These are phyloP conservation scores for Lipomyces lipofer DNA, from an alignment of 805 yeast species.

Conservation along the genomic window DNA sequence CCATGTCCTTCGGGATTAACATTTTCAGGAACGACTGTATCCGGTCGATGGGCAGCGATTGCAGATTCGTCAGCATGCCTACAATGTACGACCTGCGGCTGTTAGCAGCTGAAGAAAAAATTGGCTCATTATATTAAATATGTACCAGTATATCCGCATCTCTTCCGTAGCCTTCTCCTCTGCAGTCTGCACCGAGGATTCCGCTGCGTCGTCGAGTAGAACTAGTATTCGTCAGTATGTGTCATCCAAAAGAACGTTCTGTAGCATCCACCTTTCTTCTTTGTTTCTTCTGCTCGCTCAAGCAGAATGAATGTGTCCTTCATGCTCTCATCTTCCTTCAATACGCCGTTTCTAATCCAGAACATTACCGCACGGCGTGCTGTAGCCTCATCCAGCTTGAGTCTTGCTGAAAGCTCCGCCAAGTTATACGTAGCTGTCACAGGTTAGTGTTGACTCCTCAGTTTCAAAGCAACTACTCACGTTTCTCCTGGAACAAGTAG, in stretches of 20 bases:
- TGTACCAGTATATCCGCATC: conserved; percentile 37
- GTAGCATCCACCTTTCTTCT: conserved; percentile 10
- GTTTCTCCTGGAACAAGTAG: conserved; percentile 45
- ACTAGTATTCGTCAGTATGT: not conserved
- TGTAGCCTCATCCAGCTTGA: conserved; percentile 48
- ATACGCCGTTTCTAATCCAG: conserved; percentile 65
- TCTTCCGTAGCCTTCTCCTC: conserved; percentile 39
- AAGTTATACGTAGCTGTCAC: conserved; percentile 36
- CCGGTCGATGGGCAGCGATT: conserved; percentile 49
- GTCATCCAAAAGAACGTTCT: too few species aligned
- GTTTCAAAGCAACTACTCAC: not conserved
- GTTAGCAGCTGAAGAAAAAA: conserved; percentile 1
- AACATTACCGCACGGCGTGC: conserved; percentile 49
- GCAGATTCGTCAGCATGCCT: conserved; percentile 61
- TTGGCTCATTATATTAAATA: not conserved
- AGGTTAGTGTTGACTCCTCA: conserved; percentile 8
- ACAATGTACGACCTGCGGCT: conserved; percentile 51
- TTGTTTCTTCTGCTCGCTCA: conserved; percentile 40
- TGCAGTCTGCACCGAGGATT: conserved; percentile 34
- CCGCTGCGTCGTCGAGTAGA: conserved; percentile 16
- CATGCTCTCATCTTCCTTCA: conserved; percentile 43
- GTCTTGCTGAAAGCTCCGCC: conserved; percentile 39
- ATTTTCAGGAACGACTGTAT: conserved; percentile 56
- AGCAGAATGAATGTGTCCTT: conserved; percentile 44
- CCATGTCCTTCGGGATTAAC: conserved; percentile 56